Conservation (phyloP, 78 protist species). For the Dictyostelium purpureum region DNA sequence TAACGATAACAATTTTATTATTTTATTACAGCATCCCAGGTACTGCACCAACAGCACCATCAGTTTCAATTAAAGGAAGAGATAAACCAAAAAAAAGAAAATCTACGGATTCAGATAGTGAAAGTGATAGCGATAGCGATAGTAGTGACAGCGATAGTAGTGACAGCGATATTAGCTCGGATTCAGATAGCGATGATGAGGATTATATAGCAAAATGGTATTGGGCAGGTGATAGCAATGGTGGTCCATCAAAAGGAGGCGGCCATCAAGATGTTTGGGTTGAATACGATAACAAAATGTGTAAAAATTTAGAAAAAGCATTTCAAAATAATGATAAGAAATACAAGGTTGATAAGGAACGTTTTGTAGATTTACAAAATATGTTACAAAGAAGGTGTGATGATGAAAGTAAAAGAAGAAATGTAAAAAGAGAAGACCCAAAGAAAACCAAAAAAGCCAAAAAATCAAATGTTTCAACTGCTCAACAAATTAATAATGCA, state of each 20-base stretch:
- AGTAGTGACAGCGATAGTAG: not conserved
- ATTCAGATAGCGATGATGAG: constrained; percentile 28
- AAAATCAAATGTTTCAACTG: not conserved
- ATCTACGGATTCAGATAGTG: not conserved
- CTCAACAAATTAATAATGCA: not conserved
- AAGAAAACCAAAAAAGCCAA: not conserved
- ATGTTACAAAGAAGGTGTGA: constrained; percentile 64
- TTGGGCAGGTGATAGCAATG: constrained; percentile 72
- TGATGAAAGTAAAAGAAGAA: constrained; percentile 50
- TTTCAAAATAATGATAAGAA: not conserved
- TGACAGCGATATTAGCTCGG: not conserved
- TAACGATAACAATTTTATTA: not conserved
- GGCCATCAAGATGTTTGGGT: constrained; percentile 77
- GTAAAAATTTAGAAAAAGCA: constrained; percentile 40
- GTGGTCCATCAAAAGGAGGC: constrained; percentile 75
- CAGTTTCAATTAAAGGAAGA: not conserved
- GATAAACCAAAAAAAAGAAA: not conserved
- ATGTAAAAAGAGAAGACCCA: constrained; percentile 62
- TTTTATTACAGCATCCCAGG: not conserved
- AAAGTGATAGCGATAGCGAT: not conserved
- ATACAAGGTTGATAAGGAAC: constrained; percentile 32
- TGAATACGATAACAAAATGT: not conserved
- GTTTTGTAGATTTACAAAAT: constrained; percentile 64
- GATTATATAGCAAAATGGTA: constrained; percentile 59
- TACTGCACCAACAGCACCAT: not conserved